Evolutionary conservation across 129 eudicot species (phyloP).

Genomic region (Flaveria trinervia): DNA sequence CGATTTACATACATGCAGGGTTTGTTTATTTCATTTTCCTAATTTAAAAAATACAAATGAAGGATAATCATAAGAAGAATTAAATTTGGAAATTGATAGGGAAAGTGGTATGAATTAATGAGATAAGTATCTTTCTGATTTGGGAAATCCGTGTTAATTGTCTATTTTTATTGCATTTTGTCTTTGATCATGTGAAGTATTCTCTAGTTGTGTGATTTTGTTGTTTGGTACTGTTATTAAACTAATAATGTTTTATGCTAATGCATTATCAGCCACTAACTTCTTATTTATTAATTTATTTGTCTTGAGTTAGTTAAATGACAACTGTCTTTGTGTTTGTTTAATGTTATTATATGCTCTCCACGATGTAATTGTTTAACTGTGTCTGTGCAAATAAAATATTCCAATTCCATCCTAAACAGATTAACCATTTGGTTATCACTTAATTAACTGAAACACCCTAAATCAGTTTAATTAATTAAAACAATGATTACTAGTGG

Average conservation of each 20-base stretch:
- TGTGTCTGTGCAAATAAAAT: slow-evolving; percentile 22
- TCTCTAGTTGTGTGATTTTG: slow-evolving; percentile 11
- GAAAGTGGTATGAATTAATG: background rate
- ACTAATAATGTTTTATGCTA: slow-evolving; percentile 9
- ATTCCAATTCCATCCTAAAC: background rate
- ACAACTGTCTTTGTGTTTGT: slow-evolving; percentile 33
- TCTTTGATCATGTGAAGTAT: slow-evolving; percentile 9
- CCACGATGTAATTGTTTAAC: slow-evolving; percentile 33
- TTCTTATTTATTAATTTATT: background rate
- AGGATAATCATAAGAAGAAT: background rate
- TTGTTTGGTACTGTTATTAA: slow-evolving; percentile 26
- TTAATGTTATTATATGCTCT: slow-evolving; percentile 34
- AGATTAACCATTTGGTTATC: slow-evolving; percentile 14
- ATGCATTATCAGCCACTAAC: slow-evolving; percentile 23
- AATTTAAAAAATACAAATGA: background rate
- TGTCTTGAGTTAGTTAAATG: slow-evolving; percentile 19
- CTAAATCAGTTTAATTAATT: slow-evolving; percentile 9
- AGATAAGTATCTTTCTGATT: background rate
- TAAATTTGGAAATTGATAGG: background rate
- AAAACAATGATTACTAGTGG: slow-evolving; percentile 8
- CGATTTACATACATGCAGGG: background rate
- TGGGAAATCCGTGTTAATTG: slow-evolving; percentile 7
- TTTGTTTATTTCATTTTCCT: background rate
- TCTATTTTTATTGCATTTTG: slow-evolving; percentile 13
- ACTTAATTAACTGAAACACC: slow-evolving; percentile 1